Base-by-base conservation (phyloP, 257 asterid species). In the Capsicum rhomboideum region DNA sequence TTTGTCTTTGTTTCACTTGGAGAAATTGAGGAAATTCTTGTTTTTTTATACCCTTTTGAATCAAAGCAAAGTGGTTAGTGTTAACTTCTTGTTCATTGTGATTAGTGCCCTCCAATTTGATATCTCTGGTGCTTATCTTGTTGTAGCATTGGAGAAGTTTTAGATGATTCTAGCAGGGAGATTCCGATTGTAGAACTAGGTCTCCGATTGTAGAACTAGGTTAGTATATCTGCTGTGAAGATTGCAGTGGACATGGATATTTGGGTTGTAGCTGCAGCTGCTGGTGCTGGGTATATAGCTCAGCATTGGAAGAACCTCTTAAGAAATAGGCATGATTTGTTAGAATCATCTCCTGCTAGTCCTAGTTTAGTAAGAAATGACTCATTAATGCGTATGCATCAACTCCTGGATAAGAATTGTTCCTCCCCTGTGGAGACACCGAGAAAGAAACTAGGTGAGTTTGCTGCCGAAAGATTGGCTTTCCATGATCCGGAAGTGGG, bases 261-360 rank as follows among this genome's bases (percentile, higher is more conserved):
- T 42, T 92, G 94, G 96, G 52, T 91, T 55, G 89, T 91, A 80
- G 94, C 94, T 29, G 98, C 93, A 6, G 97, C 97, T 81, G 98
- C 94, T 28, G 95, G 98, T 80, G 95, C 93, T 59, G 94, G 94
- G 4, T 92, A 88, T 90, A 88, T 90, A 40, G 94, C 91, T 68
- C 91, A 92, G 89, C 95, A 87, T 84, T 86, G 93, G 85, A 92
- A 93, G 91, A 92, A 85, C 77, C 82, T 91, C 86, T 83, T 87
- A n/a, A 86, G 68, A 87, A 85, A 88, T 61, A 90, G 83, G 80
- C 83, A 78, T 71, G 88, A 83, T 67, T 85, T 89, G 52, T 50
- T 90, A 59, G 88, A 88, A 79, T 83, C 83, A 28, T 90, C 89
- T 54, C 54, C 87, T 42, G 87, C 54, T 71, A 85, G 67, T 29